Evolutionary conservation across 1,284 basidiomycete genomes (phyloP).

Genomic region (Boletus hoseneyae): DNA sequence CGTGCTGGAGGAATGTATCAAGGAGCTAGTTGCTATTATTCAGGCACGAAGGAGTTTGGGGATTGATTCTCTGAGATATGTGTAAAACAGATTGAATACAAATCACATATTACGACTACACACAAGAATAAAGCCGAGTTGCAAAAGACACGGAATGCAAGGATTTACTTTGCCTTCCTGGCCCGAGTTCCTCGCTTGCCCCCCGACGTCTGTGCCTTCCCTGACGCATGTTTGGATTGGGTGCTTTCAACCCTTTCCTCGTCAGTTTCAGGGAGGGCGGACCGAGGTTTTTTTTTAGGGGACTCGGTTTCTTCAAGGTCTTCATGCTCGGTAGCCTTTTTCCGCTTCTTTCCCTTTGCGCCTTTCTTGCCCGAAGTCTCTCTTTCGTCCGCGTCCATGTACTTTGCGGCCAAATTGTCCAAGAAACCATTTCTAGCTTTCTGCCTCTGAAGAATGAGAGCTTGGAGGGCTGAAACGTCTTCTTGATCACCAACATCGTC

Average conservation of each 20-base stretch:
- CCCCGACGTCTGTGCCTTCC: conserved; percentile 35
- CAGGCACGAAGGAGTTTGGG: conserved; percentile 84
- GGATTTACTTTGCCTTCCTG: conserved; percentile 31
- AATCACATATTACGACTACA: conserved; percentile 7
- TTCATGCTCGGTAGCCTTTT: conserved; percentile 28
- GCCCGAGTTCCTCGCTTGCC: conserved; percentile 35
- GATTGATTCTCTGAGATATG: conserved; percentile 77
- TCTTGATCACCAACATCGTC: conserved; percentile 49
- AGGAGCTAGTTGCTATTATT: conserved; percentile 88
- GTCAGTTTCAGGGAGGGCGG: conserved; percentile 50
- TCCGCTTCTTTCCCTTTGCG: conserved; percentile 58
- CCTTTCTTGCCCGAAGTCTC: conserved; percentile 35
- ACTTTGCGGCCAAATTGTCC: conserved; percentile 81
- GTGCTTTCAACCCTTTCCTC: conserved; percentile 67
- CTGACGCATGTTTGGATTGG: conserved; percentile 59
- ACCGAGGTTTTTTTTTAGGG: conserved; percentile 48
- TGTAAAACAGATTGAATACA: conserved; percentile 39
- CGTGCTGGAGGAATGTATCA: conserved; percentile 92
- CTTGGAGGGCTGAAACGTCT: conserved; percentile 71
- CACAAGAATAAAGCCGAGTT: not conserved
- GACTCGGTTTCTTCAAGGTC: conserved; percentile 40
- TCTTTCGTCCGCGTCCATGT: conserved; percentile 47
- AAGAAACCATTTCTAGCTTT: conserved; percentile 72
- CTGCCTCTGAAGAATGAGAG: conserved; percentile 77
- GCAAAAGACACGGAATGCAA: conserved; percentile 1